Conservation (phyloP, 805 yeast species). For the Kregervanrija fluxuum region DNA sequence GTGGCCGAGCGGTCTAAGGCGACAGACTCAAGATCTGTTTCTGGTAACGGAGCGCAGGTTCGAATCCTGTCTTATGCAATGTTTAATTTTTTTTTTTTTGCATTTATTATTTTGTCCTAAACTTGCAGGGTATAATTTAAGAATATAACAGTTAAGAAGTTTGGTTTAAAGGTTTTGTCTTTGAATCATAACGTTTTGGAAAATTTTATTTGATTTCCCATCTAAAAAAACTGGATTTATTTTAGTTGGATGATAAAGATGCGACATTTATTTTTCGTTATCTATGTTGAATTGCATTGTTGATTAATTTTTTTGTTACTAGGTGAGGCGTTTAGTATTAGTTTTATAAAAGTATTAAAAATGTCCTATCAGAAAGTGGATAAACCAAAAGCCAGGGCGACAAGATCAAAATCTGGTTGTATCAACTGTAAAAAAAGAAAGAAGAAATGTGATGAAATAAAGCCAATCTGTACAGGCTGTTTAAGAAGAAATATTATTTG, state of each 20-base stretch:
- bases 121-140: too few relatives aligned
- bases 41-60: constrained; percentile 15
- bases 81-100: too few relatives aligned
- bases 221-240: too few relatives aligned
- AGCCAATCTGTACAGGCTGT: constrained; percentile 24
- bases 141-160: too few relatives aligned
- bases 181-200: too few relatives aligned
- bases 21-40: constrained; percentile 15
- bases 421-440: constrained; percentile 22
- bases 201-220: too few relatives aligned
- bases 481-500: constrained; percentile 15
- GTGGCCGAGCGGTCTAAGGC: constrained; percentile 16
- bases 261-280: neutral
- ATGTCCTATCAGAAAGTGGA: too few relatives aligned
- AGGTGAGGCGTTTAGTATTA: too few relatives aligned
- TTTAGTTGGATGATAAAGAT: neutral
- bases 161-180: constrained; percentile 10
- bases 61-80: constrained; percentile 12
- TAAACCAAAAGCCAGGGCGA: constrained; percentile 1
- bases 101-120: too few relatives aligned
- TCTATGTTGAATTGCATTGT: neutral
- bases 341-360: too few relatives aligned
- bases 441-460: constrained; percentile 26
- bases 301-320: too few relatives aligned
- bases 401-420: constrained; percentile 22